Conservation (phyloP, 139 green algal genomes). For the Spirogloea muscicola region DNA sequence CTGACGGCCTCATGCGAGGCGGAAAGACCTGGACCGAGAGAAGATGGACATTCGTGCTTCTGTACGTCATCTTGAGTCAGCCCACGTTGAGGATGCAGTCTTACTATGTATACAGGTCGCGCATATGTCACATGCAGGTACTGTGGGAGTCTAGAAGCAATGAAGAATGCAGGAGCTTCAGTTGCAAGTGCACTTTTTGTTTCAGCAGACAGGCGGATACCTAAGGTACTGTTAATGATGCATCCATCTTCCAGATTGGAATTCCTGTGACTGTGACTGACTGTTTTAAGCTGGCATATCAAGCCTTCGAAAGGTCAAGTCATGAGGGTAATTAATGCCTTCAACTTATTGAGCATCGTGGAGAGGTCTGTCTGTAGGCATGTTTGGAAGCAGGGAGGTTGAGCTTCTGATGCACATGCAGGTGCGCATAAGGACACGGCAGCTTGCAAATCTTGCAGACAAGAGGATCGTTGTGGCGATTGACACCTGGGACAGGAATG, state of each 20-base stretch:
- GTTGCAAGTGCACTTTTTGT: slow-evolving; percentile 35
- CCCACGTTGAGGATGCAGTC: too few relatives aligned
- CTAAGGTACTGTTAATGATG: too few relatives aligned
- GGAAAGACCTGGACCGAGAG: too few relatives aligned
- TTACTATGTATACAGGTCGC: too few relatives aligned
- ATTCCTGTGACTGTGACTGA: too few relatives aligned
- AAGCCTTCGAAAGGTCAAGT: too few relatives aligned
- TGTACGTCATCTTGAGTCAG: too few relatives aligned
- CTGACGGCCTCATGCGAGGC: too few relatives aligned
- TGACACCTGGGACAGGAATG: slow-evolving; percentile 50
- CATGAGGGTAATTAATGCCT: too few relatives aligned
- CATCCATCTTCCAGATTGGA: not conserved
- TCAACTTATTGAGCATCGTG: not conserved
- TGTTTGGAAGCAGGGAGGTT: slow-evolving; percentile 1
- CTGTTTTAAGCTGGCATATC: too few relatives aligned
- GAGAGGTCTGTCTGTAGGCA: not conserved
- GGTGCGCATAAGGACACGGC: slow-evolving; percentile 78
- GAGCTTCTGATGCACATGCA: too few relatives aligned
- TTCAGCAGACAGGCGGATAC: slow-evolving; percentile 42
- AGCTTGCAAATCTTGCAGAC: slow-evolving; percentile 42
- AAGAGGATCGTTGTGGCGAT: slow-evolving; percentile 58
- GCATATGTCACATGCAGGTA: slow-evolving; percentile 32
- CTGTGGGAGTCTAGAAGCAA: slow-evolving; percentile 28
- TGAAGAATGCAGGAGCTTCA: not conserved
- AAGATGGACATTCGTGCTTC: too few relatives aligned